A percentile compares a stretch with the other conserved stretches of the same genome.
Conservation (phyloP, 108 stramenopile species). For the Skeletonema costatum region DNA sequence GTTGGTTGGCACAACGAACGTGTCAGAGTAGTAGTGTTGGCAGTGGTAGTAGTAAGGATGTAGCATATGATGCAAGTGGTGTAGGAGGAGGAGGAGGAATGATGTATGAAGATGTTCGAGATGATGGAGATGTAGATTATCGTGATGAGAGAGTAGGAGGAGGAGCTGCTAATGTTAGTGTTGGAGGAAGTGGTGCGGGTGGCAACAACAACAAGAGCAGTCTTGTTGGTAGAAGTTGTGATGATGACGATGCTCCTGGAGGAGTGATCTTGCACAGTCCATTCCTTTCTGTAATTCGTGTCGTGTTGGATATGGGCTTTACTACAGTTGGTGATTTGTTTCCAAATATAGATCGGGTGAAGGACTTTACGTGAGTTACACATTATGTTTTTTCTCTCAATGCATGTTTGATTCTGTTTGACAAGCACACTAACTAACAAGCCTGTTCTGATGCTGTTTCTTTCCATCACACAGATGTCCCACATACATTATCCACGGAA, state of each 20-base stretch:
- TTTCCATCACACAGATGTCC: conserved; percentile 46
- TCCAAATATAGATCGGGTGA: conserved; percentile 74
- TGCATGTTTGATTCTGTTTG: no score
- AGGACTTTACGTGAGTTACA: conserved; percentile 39
- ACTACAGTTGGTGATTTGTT: conserved; percentile 82
- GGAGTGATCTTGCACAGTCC: conserved; percentile 67
- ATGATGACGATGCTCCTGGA: conserved; percentile 22
- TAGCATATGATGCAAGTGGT: not conserved
- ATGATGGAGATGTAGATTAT: not conserved
- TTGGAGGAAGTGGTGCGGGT: not conserved
- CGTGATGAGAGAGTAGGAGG: not conserved
- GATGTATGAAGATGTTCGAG: conserved; percentile 5
- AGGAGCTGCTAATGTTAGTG: not conserved
- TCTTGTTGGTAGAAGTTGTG: no score
- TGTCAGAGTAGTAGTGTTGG: conserved; percentile 2
- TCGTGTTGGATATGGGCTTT: conserved; percentile 77
- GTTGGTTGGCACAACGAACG: conserved; percentile 64
- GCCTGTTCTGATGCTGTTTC: no score
- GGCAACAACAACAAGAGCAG: not conserved
- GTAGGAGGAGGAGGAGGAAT: not conserved
- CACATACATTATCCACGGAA: conserved; percentile 77
- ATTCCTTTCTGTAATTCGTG: conserved; percentile 69
- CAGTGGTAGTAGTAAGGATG: not conserved
- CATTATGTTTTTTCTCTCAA: not conserved
- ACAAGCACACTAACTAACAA: no score